A percentile compares a stretch with the other conserved stretches of the same genome.
phyloP scores from a whole-genome alignment of 2,329 filamentous ascomycete genomes.

The Paramyrothecium roridum region DNA sequence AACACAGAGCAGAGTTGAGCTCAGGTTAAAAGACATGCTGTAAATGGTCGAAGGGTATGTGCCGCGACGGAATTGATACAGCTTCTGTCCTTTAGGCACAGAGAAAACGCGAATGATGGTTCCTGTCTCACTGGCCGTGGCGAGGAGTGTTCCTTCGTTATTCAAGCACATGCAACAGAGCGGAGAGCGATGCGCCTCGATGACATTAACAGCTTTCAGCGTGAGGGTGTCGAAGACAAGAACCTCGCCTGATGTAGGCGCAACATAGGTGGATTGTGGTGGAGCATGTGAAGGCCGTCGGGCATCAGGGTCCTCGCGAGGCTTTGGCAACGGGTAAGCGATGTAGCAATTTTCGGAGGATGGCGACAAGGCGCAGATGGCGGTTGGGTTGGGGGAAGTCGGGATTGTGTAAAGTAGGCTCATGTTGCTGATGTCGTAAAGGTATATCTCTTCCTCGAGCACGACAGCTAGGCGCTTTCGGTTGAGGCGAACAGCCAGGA shows the following conservation, averaged over 20 bases:
- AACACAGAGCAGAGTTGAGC: conserved; percentile 88
- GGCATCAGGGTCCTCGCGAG: conserved; percentile 57
- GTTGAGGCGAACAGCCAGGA: conserved; percentile 90
- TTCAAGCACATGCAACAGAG: conserved; percentile 89
- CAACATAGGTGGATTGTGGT: conserved; percentile 71
- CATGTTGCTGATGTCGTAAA: conserved; percentile 99
- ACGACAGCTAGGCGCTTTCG: conserved; percentile 91
- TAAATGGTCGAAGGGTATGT: conserved; percentile 96
- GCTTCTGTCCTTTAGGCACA: conserved; percentile 83
- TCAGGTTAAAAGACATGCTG: conserved; percentile 98
- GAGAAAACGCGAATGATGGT: conserved; percentile 97
- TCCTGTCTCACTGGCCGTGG: conserved; percentile 94
- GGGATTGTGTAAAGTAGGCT: conserved; percentile 88
- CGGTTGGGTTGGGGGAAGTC: conserved; percentile 88
- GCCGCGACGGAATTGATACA: conserved; percentile 93
- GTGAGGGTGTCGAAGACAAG: conserved; percentile 88
- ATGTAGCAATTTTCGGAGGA: conserved; percentile 96
- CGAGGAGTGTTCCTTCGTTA: conserved; percentile 84
- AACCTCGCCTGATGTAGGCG: conserved; percentile 86
- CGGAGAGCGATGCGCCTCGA: conserved; percentile 91
- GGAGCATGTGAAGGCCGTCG: conserved; percentile 77
- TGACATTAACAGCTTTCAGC: conserved; percentile 89
- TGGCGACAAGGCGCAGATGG: conserved; percentile 88
- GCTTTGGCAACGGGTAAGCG: conserved; percentile 83
- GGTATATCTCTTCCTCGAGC: conserved; percentile 92